Percentiles rank a stretch among this genome's conserved stretches.
These are phyloP conservation scores for Arabis alpina DNA, from an alignment of 345 rosid species.

Conservation along the genomic window DNA sequence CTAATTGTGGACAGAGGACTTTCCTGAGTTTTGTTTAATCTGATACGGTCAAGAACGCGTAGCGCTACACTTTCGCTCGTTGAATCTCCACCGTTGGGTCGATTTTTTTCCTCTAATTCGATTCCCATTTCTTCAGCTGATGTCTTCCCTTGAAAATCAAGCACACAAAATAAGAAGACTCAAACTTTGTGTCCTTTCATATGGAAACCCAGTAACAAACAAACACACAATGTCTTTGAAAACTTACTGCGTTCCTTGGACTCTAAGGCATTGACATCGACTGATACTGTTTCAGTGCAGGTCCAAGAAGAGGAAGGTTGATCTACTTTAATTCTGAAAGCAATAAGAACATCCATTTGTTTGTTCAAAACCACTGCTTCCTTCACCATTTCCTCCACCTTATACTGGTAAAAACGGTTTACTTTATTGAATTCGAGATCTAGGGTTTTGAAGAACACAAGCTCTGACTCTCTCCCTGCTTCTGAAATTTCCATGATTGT, in stretches of 20 bases:
- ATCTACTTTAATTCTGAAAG: constrained; percentile 66
- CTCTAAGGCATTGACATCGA: constrained; percentile 29
- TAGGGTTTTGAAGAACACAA: constrained; percentile 50
- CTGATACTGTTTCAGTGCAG: constrained; percentile 33
- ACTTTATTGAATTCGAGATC: constrained; percentile 52
- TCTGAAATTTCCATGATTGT: constrained; percentile 39
- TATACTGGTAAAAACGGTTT: constrained; percentile 40
- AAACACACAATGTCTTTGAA: neutral
- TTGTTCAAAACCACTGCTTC: constrained; percentile 43
- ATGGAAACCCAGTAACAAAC: constrained; percentile 1
- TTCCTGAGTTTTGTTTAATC: constrained; percentile 51
- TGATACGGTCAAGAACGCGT: constrained; percentile 56
- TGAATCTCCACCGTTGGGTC: constrained; percentile 23
- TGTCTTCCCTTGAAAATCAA: constrained; percentile 30
- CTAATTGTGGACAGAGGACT: constrained; percentile 68
- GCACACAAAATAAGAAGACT: neutral
- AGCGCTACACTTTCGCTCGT: constrained; percentile 32
- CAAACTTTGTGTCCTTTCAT: constrained; percentile 4
- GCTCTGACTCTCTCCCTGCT: constrained; percentile 52
- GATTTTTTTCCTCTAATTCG: neutral
- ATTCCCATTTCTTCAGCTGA: constrained; percentile 34
- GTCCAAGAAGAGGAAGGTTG: constrained; percentile 46
- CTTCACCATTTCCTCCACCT: constrained; percentile 42
- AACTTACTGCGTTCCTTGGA: constrained; percentile 29
- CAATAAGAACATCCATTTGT: constrained; percentile 57